phyloP scores from a whole-genome alignment of 2,329 filamentous ascomycete species.

The Stemphylium beticola region DNA sequence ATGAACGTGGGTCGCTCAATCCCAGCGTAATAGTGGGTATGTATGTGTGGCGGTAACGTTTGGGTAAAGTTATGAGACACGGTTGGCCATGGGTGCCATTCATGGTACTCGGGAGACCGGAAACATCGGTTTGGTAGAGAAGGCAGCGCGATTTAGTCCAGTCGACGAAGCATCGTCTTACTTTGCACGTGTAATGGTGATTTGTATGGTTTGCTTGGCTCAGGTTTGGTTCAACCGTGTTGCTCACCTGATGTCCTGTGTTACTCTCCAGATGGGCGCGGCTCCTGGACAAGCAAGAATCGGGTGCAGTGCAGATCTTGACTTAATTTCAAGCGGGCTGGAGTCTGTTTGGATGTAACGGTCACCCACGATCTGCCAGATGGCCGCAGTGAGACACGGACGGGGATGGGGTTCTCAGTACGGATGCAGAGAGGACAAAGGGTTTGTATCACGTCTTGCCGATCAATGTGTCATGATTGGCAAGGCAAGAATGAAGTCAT shows the following conservation, averaged over 20 bases:
- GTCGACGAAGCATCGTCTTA: neutral
- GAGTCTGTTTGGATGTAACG: conserved; percentile 1
- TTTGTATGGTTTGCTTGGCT: neutral
- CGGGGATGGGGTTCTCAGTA: conserved; percentile 3
- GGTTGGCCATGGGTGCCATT: neutral
- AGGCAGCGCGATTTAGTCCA: neutral
- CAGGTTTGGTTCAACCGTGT: neutral
- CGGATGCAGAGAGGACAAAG: conserved; percentile 2
- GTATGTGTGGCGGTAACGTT: neutral
- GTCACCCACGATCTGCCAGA: conserved; percentile 5
- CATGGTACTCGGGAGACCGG: neutral
- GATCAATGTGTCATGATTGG: neutral
- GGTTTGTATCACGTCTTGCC: conserved; percentile 4
- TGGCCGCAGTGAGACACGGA: neutral
- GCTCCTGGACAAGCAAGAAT: neutral
- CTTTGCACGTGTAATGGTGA: neutral
- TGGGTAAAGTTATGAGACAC: neutral
- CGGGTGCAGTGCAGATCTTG: conserved; percentile 3
- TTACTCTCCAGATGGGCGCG: conserved; percentile 1
- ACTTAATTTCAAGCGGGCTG: neutral
- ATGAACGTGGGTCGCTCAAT: neutral
- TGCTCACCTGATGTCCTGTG: conserved; percentile 6
- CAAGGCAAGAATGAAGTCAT: conserved; percentile 2
- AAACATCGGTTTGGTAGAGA: neutral
- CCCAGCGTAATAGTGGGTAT: neutral